Conservation (phyloP, 129 eudicot species). For the Cynara cardunculus region DNA sequence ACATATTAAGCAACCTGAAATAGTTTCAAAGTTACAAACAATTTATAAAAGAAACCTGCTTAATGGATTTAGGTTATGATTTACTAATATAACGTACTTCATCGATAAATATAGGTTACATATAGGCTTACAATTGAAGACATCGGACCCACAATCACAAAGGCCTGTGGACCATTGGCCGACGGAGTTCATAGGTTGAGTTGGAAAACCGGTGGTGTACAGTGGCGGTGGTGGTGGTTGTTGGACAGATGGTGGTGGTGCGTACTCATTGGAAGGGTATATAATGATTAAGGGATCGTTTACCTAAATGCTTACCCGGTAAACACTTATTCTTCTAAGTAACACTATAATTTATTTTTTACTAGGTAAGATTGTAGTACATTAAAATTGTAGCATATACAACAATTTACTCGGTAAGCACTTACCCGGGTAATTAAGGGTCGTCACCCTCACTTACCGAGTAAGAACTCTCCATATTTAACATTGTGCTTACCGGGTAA, state of each 20-base stretch:
- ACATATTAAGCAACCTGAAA: conserved; percentile 54
- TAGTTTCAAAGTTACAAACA: background rate
- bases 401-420: no score
- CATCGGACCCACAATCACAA: conserved; percentile 54
- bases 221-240: conserved; percentile 7
- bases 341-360: no score
- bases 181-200: conserved; percentile 2
- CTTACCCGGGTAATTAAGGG: no score
- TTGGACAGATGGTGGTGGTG: conserved; percentile 3
- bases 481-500: no score
- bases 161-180: conserved; percentile 58
- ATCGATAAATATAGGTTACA: background rate
- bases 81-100: background rate
- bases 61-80: background rate
- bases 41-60: background rate
- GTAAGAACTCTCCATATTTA: no score
- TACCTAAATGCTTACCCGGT: no score
- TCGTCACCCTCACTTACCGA: no score
- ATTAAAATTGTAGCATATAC: no score
- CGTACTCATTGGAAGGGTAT: background rate
- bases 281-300: no score
- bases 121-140: conserved; percentile 44
- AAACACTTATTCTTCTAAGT: no score
- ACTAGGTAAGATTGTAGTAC: no score
- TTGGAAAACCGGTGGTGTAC: background rate